Conservation (phyloP, 164 flowering plant genomes). For the Sedum album region DNA sequence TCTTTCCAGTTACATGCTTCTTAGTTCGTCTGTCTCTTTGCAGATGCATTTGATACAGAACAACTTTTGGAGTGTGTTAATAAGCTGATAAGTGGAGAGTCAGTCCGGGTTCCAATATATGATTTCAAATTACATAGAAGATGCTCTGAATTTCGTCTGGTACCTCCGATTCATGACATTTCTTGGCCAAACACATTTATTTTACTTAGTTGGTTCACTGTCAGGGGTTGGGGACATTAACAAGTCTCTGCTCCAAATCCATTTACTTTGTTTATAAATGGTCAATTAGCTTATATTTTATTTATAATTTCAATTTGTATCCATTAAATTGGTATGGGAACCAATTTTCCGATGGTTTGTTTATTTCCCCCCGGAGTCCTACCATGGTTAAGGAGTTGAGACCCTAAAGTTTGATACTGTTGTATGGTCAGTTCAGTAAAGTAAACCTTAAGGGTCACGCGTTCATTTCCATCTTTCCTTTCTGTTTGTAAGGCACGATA, state of each 20-base stretch:
- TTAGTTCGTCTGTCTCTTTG: background rate
- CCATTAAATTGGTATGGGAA: background rate
- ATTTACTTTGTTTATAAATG: background rate
- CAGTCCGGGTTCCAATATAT: constrained; percentile 86
- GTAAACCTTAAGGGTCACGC: background rate
- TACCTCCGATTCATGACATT: constrained; percentile 14
- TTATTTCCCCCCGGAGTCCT: background rate
- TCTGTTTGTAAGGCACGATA: background rate
- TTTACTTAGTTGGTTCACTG: background rate
- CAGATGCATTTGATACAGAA: constrained; percentile 96
- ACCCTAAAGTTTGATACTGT: no score
- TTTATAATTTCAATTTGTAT: background rate
- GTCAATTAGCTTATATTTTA: background rate
- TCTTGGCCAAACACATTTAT: background rate
- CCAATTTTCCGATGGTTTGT: background rate
- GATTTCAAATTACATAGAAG: constrained; percentile 83
- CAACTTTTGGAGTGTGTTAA: constrained; percentile 74
- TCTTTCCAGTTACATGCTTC: background rate
- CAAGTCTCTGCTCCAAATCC: background rate
- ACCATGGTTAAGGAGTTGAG: background rate
- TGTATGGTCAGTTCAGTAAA: background rate
- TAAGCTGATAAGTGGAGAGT: constrained; percentile 59
- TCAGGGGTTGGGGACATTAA: background rate
- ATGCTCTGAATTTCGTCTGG: constrained; percentile 57
- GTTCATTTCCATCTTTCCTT: background rate